Percentiles rank a stretch among this genome's conserved stretches.
Evolutionary conservation across 192 early-diverging fungal genomes (phyloP).

Genomic region (Coemansia erecta): DNA sequence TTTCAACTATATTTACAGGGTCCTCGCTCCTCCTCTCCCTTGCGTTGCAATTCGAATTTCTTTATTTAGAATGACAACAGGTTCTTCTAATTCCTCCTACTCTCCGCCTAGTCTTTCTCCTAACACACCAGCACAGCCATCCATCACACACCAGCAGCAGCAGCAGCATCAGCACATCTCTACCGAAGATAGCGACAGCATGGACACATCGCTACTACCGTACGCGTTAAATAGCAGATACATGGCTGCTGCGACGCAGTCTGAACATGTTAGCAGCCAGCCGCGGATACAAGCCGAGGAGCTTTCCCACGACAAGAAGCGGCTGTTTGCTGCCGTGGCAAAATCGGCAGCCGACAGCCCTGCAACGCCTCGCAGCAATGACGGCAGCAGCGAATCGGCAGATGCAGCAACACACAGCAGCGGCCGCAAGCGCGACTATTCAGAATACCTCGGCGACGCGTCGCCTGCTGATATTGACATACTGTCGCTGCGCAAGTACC

Average conservation of each 20-base stretch:
- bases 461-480: conserved; percentile 16
- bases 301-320: conserved; percentile 16
- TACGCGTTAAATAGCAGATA: conserved; percentile 1
- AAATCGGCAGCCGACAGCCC: neutral
- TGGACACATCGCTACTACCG: neutral
- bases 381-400: neutral
- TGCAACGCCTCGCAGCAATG: conserved; percentile 4
- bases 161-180: neutral
- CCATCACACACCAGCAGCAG: neutral
- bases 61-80: conserved; percentile 15
- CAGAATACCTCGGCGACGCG: conserved; percentile 18
- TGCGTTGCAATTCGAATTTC: conserved; percentile 5
- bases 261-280: neutral
- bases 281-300: conserved; percentile 3
- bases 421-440: conserved; percentile 39
- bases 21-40: neutral
- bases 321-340: neutral
- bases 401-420: neutral
- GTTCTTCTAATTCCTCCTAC: conserved; percentile 11
- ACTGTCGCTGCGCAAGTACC: conserved; percentile 36
- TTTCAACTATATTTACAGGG: conserved; percentile 4
- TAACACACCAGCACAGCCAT: neutral
- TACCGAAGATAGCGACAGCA: neutral
- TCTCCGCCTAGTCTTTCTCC: neutral
- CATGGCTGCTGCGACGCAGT: neutral